Percentiles rank a stretch among this genome's conserved stretches.
phyloP scores from a whole-genome alignment of 495 filamentous ascomycete species.

The Penicillium tannophilum region DNA sequence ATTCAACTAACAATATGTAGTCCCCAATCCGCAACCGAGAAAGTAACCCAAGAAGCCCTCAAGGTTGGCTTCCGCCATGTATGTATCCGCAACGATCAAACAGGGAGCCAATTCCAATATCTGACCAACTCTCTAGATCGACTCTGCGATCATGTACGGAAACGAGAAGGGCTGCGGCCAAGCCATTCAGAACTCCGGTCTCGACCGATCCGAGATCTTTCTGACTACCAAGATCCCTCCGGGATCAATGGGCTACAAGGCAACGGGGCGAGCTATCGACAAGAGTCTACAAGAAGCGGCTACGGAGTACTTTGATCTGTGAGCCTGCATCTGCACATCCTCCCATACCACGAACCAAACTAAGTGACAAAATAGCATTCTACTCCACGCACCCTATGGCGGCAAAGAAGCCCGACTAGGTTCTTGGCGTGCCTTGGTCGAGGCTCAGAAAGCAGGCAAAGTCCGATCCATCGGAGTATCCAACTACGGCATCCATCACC shows the following conservation, averaged over 20 bases:
- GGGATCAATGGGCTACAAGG: slow-evolving; percentile 50
- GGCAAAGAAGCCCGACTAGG: slow-evolving; percentile 49
- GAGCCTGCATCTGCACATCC: slow-evolving; percentile 1
- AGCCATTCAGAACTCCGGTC: slow-evolving; percentile 45
- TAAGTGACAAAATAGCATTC: slow-evolving; percentile 32
- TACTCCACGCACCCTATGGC: slow-evolving; percentile 59
- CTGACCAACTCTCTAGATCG: slow-evolving; percentile 46
- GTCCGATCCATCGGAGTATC: slow-evolving; percentile 54
- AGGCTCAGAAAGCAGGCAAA: slow-evolving; percentile 54
- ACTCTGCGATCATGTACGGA: slow-evolving; percentile 58
- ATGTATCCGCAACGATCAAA: slow-evolving; percentile 8
- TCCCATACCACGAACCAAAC: not conserved
- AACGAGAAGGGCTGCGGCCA: slow-evolving; percentile 55
- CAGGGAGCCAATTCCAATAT: not conserved
- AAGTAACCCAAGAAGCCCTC: slow-evolving; percentile 62
- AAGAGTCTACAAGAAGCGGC: slow-evolving; percentile 35
- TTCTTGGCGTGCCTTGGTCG: slow-evolving; percentile 54
- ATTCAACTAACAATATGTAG: slow-evolving; percentile 31
- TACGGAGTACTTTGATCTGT: slow-evolving; percentile 69
- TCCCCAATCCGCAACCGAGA: slow-evolving; percentile 54
- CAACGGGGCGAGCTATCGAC: slow-evolving; percentile 39
- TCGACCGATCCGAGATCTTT: slow-evolving; percentile 52
- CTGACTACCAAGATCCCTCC: slow-evolving; percentile 61
- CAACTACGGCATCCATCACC: slow-evolving; percentile 59
- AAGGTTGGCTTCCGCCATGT: slow-evolving; percentile 66